Evolutionary conservation across 495 filamentous ascomycete species (phyloP).

Genomic region (Xylaria grammica): DNA sequence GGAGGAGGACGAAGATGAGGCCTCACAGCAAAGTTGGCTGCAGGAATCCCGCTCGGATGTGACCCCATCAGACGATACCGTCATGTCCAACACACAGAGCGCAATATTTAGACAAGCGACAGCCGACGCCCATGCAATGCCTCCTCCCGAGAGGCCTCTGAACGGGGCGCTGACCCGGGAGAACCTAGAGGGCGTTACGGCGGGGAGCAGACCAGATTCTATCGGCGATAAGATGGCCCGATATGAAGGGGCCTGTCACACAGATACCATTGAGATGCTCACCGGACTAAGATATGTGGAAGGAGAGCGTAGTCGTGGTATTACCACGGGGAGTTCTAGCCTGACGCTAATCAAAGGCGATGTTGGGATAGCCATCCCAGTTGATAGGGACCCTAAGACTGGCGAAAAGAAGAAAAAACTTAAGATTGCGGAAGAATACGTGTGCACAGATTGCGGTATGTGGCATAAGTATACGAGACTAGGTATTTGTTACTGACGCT

Average conservation of each 20-base stretch:
- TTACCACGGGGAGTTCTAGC: constrained; percentile 82
- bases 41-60: constrained; percentile 60
- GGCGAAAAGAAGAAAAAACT: constrained; percentile 86
- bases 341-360: constrained; percentile 84
- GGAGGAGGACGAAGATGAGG: constrained; percentile 78
- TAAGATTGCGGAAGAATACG: constrained; percentile 91
- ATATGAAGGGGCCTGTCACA: constrained; percentile 74
- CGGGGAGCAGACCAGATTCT: constrained; percentile 69
- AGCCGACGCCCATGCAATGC: constrained; percentile 57
- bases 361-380: constrained; percentile 79
- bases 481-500: not conserved
- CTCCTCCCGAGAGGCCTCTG: constrained; percentile 70
- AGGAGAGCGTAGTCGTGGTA: constrained; percentile 85
- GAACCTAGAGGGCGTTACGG: constrained; percentile 78
- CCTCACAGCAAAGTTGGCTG: constrained; percentile 55
- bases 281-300: constrained; percentile 88
- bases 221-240: constrained; percentile 78
- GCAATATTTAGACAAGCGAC: constrained; percentile 31
- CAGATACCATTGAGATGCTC: constrained; percentile 91
- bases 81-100: constrained; percentile 29
- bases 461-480: constrained; percentile 17
- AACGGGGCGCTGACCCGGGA: constrained; percentile 74
- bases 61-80: constrained; percentile 56
- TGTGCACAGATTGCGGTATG: constrained; percentile 90
- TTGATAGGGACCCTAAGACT: constrained; percentile 71